Evolutionary conservation across 1,139 yeast genomes (phyloP).

Genomic region (Suhomyces chickasaworum): DNA sequence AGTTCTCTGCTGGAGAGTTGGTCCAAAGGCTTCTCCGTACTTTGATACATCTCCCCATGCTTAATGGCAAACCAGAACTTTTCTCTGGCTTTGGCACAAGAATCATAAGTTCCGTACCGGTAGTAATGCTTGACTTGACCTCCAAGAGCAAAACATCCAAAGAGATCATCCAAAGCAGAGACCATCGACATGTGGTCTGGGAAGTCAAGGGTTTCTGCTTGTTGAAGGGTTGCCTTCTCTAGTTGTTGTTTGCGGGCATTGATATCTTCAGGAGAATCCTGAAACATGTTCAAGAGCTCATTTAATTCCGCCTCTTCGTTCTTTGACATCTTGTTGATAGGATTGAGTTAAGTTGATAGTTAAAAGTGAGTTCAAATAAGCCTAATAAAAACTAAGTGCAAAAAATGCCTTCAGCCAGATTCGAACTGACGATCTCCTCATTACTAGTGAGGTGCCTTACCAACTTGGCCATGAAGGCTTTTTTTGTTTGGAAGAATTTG

Average conservation of each 20-base stretch:
- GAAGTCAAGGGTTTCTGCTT: constrained; percentile 27
- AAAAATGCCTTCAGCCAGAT: constrained; percentile 73
- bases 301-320: constrained; percentile 32
- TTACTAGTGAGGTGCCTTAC: constrained; percentile 91
- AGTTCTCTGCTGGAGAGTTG: constrained; percentile 50
- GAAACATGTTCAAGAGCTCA: constrained; percentile 38
- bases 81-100: constrained; percentile 68
- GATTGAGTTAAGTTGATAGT: neutral
- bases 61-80: constrained; percentile 81
- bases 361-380: neutral
- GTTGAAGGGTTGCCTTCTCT: constrained; percentile 30
- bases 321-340: constrained; percentile 9
- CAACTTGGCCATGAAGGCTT: constrained; percentile 59
- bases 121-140: constrained; percentile 85
- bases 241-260: constrained; percentile 35
- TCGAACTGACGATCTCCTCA: constrained; percentile 90
- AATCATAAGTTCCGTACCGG: constrained; percentile 74
- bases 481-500: neutral
- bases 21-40: constrained; percentile 28
- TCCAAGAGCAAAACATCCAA: constrained; percentile 85
- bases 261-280: constrained; percentile 38
- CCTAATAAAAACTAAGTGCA: no score
- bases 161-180: constrained; percentile 83
- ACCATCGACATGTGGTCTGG: constrained; percentile 46
- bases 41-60: constrained; percentile 43